These are phyloP conservation scores for Multifurca ochricompacta DNA, from an alignment of 768 basidiomycete species.

Conservation along the genomic window DNA sequence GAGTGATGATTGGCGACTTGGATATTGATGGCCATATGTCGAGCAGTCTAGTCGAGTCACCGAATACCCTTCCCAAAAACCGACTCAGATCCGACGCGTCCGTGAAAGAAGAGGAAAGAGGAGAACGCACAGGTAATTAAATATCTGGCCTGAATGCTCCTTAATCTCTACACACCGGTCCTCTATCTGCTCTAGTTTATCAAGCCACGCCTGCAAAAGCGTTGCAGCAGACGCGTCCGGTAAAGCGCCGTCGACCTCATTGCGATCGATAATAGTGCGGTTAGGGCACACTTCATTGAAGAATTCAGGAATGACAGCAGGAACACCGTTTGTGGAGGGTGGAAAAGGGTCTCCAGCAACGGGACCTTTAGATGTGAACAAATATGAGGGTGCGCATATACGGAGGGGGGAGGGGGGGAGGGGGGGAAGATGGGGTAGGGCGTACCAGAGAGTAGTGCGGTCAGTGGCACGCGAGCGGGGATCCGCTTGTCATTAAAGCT, in stretches of 20 bases:
- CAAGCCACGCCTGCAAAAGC: slow-evolving; percentile 34
- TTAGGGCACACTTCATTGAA: slow-evolving; percentile 37
- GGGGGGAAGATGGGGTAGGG: not conserved
- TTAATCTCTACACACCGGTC: slow-evolving; percentile 37
- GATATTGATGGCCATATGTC: slow-evolving; percentile 30
- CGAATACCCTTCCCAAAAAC: slow-evolving; percentile 27
- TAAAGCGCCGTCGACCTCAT: slow-evolving; percentile 27
- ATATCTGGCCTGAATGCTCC: slow-evolving; percentile 28
- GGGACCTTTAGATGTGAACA: slow-evolving; percentile 27
- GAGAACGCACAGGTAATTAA: slow-evolving; percentile 31
- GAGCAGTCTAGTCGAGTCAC: slow-evolving; percentile 28
- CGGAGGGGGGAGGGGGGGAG: too few species aligned
- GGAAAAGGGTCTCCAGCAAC: slow-evolving; percentile 36
- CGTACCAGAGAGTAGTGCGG: slow-evolving; percentile 43
- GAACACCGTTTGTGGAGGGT: slow-evolving; percentile 27
- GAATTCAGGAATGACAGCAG: slow-evolving; percentile 31
- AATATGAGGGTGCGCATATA: not conserved
- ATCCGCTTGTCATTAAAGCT: slow-evolving; percentile 43
- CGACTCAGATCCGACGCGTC: not conserved
- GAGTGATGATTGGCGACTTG: slow-evolving; percentile 29
- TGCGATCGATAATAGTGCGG: slow-evolving; percentile 28
- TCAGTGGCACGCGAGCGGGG: slow-evolving; percentile 47
- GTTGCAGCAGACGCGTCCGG: slow-evolving; percentile 24
- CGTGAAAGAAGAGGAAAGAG: not conserved
- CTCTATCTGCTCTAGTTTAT: slow-evolving; percentile 29